These are phyloP conservation scores for Trichoderma koningii DNA, from an alignment of 2,329 filamentous ascomycete genomes.

Conservation along the genomic window DNA sequence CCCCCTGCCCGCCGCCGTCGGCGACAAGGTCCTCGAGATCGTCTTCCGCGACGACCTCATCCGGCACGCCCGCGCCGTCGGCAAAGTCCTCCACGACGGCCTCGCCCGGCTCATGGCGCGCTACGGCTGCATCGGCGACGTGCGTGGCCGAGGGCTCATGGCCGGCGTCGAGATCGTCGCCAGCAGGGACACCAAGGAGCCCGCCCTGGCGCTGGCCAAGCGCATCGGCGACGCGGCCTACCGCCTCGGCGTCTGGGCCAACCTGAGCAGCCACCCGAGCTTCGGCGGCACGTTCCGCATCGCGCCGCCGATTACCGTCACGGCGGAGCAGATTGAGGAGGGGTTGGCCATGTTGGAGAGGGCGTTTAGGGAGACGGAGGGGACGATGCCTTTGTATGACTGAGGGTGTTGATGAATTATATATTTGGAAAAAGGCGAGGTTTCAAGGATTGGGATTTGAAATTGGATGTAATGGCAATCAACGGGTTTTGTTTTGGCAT, in stretches of 20 bases:
- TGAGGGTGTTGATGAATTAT: neutral
- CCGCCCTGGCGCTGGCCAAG: conserved; percentile 50
- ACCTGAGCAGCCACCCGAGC: conserved; percentile 55
- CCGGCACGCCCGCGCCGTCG: conserved; percentile 46
- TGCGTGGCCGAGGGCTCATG: conserved; percentile 61
- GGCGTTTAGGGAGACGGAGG: conserved; percentile 48
- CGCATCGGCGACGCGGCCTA: conserved; percentile 51
- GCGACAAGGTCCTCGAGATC: conserved; percentile 63
- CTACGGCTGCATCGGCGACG: conserved; percentile 64
- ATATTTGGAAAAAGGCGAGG: neutral
- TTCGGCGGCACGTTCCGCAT: conserved; percentile 62
- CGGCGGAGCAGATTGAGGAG: conserved; percentile 50
- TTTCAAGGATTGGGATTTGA: neutral
- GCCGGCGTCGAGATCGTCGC: conserved; percentile 60
- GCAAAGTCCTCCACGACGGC: conserved; percentile 49
- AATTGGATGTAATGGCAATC: neutral
- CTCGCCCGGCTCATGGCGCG: conserved; percentile 49
- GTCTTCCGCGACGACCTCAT: conserved; percentile 58
- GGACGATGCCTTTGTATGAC: conserved; percentile 36
- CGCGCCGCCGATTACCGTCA: conserved; percentile 62
- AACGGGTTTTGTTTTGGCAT: neutral
- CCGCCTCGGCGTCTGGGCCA: conserved; percentile 57
- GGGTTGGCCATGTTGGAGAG: conserved; percentile 59
- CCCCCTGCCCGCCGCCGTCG: conserved; percentile 60
- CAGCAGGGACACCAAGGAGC: conserved; percentile 50